Base-by-base conservation (phyloP, 176 grass and related monocot species). In the Rhynchospora tenuis region DNA sequence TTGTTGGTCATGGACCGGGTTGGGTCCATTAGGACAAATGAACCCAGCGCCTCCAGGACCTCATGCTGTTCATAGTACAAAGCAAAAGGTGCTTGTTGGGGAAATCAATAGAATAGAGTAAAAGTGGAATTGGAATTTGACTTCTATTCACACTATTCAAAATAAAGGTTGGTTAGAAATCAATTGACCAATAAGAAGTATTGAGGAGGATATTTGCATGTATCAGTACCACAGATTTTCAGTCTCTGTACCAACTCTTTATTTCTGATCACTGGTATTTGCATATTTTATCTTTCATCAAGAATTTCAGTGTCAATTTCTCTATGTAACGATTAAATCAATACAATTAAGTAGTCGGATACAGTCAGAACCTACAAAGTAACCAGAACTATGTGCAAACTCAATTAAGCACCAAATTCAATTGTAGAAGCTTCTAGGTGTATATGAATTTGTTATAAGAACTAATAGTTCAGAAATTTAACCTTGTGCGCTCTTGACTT, bases 11-110 rank as follows among this genome's bases (percentile, higher is more conserved):
- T 88, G 84, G 86, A 86, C 58, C 87, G 88, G 67, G 79, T 85
- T 63, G 88, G 92, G 60, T 63, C 89, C 86, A 90, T 79, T 29
- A 91, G 88, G 24, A 88, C 84, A 70, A 94, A 5, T 52, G 70
- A 86, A 72, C 64, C 67, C 83, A 94, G 89, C 31, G 81, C 70
- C 22, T 87, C 84, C 77, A 85, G 84, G 29, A 92, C 86, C 86
- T 67, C 70, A 43, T 84, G 1, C 88, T 92, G 84, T 63, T 47
- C 26, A 57, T 59, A 55, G 84, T 27, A 78, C 17, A 51, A 45
- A 59, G 28, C 23, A 31, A 64, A 11, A 7, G 31, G 6, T 2
- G 23, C 33, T 38, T 38, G 33, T 38, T 38, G 5, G 5, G 33
- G 33, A 4, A 38, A 38, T 38, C 33, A 38, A 38, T 38, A 38